These are phyloP conservation scores for Leccinum boreale DNA, from an alignment of 768 basidiomycete genomes.

Conservation along the genomic window DNA sequence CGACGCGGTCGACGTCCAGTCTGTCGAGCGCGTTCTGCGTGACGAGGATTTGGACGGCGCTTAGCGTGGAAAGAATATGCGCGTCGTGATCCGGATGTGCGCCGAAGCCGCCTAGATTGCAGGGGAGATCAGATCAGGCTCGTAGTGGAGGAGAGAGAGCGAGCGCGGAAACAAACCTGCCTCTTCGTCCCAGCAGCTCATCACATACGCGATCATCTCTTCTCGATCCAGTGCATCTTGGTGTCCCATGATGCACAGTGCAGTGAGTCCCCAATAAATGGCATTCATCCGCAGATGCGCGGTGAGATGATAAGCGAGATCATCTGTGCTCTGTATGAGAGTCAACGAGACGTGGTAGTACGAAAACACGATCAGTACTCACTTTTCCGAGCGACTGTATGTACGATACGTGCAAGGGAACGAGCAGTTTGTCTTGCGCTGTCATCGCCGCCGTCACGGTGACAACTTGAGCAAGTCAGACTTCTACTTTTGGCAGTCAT, in stretches of 20 bases:
- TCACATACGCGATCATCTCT: constrained; percentile 84
- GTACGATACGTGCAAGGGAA: constrained; percentile 67
- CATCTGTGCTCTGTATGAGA: constrained; percentile 65
- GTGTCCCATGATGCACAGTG: constrained; percentile 75
- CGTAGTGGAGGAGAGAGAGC: background rate
- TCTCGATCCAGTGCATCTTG: constrained; percentile 77
- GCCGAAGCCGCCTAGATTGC: constrained; percentile 74
- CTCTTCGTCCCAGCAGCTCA: constrained; percentile 94
- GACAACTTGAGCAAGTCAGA: background rate
- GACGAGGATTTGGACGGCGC: constrained; percentile 87
- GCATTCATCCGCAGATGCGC: constrained; percentile 94
- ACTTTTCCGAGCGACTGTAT: constrained; percentile 75
- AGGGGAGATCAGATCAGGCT: background rate
- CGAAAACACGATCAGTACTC: constrained; percentile 4
- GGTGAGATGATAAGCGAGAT: constrained; percentile 85
- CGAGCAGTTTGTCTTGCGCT: constrained; percentile 31
- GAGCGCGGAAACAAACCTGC: constrained; percentile 47
- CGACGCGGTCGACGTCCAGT: constrained; percentile 66
- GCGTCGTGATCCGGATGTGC: constrained; percentile 93
- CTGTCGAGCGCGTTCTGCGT: constrained; percentile 80
- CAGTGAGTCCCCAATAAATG: constrained; percentile 94
- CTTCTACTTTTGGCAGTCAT: constrained; percentile 1
- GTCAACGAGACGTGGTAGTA: background rate
- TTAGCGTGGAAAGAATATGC: constrained; percentile 81
- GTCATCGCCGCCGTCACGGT: constrained; percentile 8